These are phyloP conservation scores for Saccharomyces uvarum DNA, from an alignment of 1,139 yeast genomes.

Conservation along the genomic window DNA sequence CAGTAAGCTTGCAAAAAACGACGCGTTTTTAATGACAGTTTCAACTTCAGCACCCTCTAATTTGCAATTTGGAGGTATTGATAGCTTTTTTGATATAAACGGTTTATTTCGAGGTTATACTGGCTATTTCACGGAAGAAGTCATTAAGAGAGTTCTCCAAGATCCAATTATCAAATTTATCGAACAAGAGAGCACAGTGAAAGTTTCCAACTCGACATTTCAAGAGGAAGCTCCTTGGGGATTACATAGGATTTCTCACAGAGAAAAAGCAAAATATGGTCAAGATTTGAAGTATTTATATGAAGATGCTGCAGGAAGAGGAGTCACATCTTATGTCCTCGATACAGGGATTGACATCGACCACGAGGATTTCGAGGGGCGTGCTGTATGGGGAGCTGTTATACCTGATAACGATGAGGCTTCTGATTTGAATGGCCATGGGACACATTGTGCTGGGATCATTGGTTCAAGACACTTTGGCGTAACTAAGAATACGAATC, in stretches of 20 bases:
- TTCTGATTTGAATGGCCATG: constrained; percentile 88
- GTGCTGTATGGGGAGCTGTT: constrained; percentile 92
- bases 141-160: constrained; percentile 61
- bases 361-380: constrained; percentile 80
- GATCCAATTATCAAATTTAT: constrained; percentile 69
- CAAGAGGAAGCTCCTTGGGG: constrained; percentile 96
- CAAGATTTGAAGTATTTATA: constrained; percentile 73
- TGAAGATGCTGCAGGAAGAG: constrained; percentile 81
- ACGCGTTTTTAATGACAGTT: constrained; percentile 15
- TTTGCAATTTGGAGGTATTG: constrained; percentile 43
- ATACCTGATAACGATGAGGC: constrained; percentile 79
- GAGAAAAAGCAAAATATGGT: constrained; percentile 65
- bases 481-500: constrained; percentile 66
- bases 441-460: constrained; percentile 82
- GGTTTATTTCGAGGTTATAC: constrained; percentile 54
- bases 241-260: constrained; percentile 86
- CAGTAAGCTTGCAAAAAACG: constrained; percentile 14
- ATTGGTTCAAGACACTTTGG: constrained; percentile 73
- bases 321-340: constrained; percentile 81
- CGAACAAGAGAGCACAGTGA: constrained; percentile 74
- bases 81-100: constrained; percentile 45
- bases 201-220: constrained; percentile 52
- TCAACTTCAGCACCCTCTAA: background rate
- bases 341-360: constrained; percentile 85
- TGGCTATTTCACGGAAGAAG: constrained; percentile 67